Conservation (phyloP, 2,329 filamentous ascomycete genomes). For the Neoascochyta sp. region DNA sequence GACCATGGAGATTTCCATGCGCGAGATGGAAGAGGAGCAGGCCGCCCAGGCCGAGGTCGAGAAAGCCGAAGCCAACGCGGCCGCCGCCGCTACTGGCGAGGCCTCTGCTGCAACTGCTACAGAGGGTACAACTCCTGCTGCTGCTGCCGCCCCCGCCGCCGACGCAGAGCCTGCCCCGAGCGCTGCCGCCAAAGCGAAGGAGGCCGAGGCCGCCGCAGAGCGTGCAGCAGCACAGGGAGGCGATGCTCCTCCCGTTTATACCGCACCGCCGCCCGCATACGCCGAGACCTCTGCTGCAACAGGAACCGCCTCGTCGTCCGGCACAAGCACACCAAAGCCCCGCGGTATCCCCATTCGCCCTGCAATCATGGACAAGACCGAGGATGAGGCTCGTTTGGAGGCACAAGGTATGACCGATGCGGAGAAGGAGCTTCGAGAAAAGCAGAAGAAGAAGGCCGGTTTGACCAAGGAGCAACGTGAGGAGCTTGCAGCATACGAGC, state of each 20-base stretch:
- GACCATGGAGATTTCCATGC: conserved; percentile 96
- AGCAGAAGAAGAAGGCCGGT: conserved; percentile 85
- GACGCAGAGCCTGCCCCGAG: conserved; percentile 13
- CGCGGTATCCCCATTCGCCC: conserved; percentile 69
- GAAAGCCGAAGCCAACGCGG: conserved; percentile 32
- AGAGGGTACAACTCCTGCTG: conserved; percentile 6
- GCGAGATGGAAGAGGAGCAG: conserved; percentile 69
- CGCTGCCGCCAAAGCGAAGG: conserved; percentile 44
- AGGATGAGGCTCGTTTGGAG: conserved; percentile 67
- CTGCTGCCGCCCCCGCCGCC: conserved; percentile 7
- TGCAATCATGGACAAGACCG: conserved; percentile 82
- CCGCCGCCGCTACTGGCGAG: conserved; percentile 19
- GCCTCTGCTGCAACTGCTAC: conserved; percentile 14
- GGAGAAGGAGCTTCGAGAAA: conserved; percentile 71
- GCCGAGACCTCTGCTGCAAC: conserved; percentile 40
- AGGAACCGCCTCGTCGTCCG: conserved; percentile 31
- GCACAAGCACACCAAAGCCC: conserved; percentile 50
- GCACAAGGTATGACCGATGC: conserved; percentile 65
- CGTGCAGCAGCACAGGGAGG: conserved; percentile 32
- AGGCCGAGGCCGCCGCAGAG: conserved; percentile 41
- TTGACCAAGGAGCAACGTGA: conserved; percentile 90
- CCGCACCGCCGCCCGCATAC: conserved; percentile 31
- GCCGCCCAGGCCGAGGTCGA: conserved; percentile 52
- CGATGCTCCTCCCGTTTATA: conserved; percentile 38
- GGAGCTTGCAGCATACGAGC: conserved; percentile 82